Evolutionary conservation across 1,139 yeast genomes (phyloP).

Genomic region (Diutina sp.): DNA sequence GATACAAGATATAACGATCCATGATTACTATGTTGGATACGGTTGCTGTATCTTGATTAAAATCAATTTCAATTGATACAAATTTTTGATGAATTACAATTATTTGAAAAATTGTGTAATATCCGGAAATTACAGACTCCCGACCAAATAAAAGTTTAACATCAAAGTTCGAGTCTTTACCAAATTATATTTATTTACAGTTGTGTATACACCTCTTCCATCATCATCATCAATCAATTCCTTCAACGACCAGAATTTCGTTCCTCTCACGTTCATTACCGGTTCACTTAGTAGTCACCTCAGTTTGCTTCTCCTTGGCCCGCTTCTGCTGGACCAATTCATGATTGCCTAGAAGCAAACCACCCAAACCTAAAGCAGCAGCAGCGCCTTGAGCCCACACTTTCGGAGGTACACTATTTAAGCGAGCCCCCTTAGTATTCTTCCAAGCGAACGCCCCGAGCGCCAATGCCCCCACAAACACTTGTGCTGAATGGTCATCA

Average conservation of each 20-base stretch:
- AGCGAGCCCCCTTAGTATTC: neutral
- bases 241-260: no score
- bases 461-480: slow-evolving; percentile 8
- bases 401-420: neutral
- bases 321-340: neutral
- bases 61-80: no score
- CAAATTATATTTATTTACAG: no score
- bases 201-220: no score
- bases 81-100: no score
- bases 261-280: neutral
- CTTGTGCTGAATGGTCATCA: slow-evolving; percentile 7
- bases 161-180: neutral
- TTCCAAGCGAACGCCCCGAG: slow-evolving; percentile 2
- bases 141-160: no score
- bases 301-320: neutral
- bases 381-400: neutral
- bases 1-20: no score
- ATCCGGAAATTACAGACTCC: neutral
- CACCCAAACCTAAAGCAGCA: neutral
- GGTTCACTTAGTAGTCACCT: neutral
- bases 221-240: no score
- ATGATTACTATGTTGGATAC: no score
- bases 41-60: no score
- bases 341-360: neutral
- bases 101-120: no score